Evolutionary conservation across 2,329 filamentous ascomycete species (phyloP), one percentile per base, ranked within the genome.

Genomic region (Aspergillus sp.): DNA sequence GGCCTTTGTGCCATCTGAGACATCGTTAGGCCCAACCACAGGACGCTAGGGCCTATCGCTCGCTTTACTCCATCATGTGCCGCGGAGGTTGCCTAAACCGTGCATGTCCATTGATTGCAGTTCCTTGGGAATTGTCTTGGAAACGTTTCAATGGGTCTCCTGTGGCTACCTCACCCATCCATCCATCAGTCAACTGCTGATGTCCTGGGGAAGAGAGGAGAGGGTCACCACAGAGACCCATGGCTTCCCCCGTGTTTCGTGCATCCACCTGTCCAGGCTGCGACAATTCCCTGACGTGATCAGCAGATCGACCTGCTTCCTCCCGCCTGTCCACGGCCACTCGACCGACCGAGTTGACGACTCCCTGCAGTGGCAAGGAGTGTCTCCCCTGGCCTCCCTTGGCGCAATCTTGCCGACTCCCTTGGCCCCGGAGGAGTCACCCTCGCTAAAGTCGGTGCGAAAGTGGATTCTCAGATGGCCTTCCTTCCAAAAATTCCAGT

Each of bases 201-300:
- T 8, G 33, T 17, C 5, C 33, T 17, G 33, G 33, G 33, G 13
- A 17, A 17, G 4, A 14, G 11, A n/a, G 9, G 4, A 36, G 33
- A 14, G 14, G 33, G 33, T 14, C 33, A 36, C 2, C 10, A 17
- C 33, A 36, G 13, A 26, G 35, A 42, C 17, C 38, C 38, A 22
- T 17, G 38, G 19, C 38, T 19, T 19, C 38, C 22, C 16, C 38
- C 38, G 16, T 42, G 38, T 42, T 42, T 42, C 38, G 38, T 22
- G 19, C 16, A 17, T 42, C 38, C 16, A 17, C 19, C 17, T 22
- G 33, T 16, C 14, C 47, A 30, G 35, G 36, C 41, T 57, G 57
- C 45, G 47, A 54, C 55, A 53, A 24, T 46, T 47, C 49, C 52
- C 57, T 54, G 47, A 59, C 55, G 56, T 17, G 52, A 59, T 57